Evolutionary conservation across 352 stramenopile genomes (phyloP), one percentile per base, ranked within the genome.

Genomic region (Phytophthora megakarya): DNA sequence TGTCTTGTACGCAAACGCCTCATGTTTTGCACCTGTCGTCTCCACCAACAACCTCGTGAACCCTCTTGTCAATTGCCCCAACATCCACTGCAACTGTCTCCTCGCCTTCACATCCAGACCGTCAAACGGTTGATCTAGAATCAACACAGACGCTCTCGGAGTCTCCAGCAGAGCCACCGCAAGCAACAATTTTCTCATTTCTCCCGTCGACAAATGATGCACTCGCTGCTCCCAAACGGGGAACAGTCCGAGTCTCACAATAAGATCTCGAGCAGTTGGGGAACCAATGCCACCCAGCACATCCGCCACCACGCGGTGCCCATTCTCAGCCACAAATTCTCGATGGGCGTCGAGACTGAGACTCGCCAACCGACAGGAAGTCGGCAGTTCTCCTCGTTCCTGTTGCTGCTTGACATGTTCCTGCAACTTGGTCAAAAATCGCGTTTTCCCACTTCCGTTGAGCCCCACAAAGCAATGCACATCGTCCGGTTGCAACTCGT

Each of bases 71-170:
- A 97, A 86, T 54, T 95, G 79, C 12, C 78, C 75, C 3, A 98
- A 72, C 67, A 98, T 87, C 70, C 91, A 91, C 55, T 86, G 74
- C 26, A 98, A 66, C 45, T 92, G 82, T 46, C 70, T 58, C 11
- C 92, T 73, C 23, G 87, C 92, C 3, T 80, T 73, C 10, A 90
- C 79, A 71, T 98, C 94, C n/a, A 98, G 74, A 1, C 94, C 94
- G 53, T 98, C 94, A 69, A 97, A 97, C 25, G 92, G 89, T 71
- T 98, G 95, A 63, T 98, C 94, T 18, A 98, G 53, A 55, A 98
- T 65, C 56, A 98, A 64, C 28, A 98, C 73, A 6, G 76, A 77
- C 8, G 75, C 78, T 43, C 69, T 72, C 1, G 94, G 94, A 23
- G 80, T 81, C 18, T 77, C 61, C 7, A 96, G 76, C 22, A 98